A percentile compares a stretch with the other conserved stretches of the same genome.
Conservation (phyloP, 257 asterid species). For the Solanum commersonii region DNA sequence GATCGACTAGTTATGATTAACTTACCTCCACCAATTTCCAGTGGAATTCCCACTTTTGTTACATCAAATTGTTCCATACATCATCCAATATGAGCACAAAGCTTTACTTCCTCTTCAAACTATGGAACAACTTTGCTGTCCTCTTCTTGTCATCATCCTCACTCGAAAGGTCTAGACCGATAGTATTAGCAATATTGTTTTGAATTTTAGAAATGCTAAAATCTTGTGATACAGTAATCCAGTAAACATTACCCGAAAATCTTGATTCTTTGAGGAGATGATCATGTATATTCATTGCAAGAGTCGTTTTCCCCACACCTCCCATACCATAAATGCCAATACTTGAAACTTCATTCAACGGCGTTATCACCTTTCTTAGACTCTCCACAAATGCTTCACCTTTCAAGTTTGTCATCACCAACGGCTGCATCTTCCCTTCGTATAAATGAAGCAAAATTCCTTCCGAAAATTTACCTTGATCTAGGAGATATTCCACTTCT, state of each 20-base stretch:
- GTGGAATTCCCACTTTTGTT: not conserved
- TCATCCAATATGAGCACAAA: slow-evolving; percentile 11
- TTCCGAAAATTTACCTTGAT: not conserved
- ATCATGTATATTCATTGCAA: not conserved
- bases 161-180: not conserved
- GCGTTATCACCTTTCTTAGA: not conserved
- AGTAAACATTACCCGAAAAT: not conserved
- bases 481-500: not conserved
- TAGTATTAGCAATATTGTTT: not conserved
- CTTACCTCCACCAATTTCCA: not conserved
- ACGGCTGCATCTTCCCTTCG: not conserved
- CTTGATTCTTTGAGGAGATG: not conserved
- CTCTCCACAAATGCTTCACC: not conserved
- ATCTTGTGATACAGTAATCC: not conserved
- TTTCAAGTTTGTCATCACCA: not conserved
- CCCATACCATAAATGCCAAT: not conserved
- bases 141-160: not conserved
- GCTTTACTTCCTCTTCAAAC: not conserved
- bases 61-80: not conserved
- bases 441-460: not conserved
- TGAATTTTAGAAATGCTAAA: not conserved
- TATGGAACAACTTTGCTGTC: not conserved
- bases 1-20: slow-evolving; percentile 13
- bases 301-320: not conserved
- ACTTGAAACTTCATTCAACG: not conserved